Conservation (phyloP, 2,329 filamentous ascomycete genomes). For the Scytalidium sp. region DNA sequence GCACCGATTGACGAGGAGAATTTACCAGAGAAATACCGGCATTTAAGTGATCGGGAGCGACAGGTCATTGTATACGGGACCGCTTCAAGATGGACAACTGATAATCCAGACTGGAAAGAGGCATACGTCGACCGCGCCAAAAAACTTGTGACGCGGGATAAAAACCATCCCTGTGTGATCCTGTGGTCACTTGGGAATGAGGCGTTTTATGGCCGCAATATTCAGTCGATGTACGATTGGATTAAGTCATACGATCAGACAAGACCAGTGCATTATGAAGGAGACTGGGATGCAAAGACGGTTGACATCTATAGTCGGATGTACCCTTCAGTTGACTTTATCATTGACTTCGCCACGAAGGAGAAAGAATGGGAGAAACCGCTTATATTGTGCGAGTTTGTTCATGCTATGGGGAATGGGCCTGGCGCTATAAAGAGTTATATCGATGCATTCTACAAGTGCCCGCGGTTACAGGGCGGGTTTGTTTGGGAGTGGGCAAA, state of each 20-base stretch:
- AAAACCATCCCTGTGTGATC: slow-evolving; percentile 68
- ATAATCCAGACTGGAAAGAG: slow-evolving; percentile 58
- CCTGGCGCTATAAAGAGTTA: slow-evolving; percentile 56
- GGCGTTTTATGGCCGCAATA: slow-evolving; percentile 56
- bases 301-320: slow-evolving; percentile 55
- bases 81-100: slow-evolving; percentile 56
- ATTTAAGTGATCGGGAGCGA: slow-evolving; percentile 37
- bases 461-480: slow-evolving; percentile 52
- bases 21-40: not conserved
- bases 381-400: slow-evolving; percentile 35
- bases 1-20: slow-evolving; percentile 27
- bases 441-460: slow-evolving; percentile 48
- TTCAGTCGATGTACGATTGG: slow-evolving; percentile 52
- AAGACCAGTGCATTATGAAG: slow-evolving; percentile 56
- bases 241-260: slow-evolving; percentile 47
- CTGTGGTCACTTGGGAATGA: slow-evolving; percentile 75
- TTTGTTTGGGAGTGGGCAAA: slow-evolving; percentile 47
- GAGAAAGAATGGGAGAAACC: slow-evolving; percentile 21
- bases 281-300: slow-evolving; percentile 45
- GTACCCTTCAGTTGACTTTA: slow-evolving; percentile 47
- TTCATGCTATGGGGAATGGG: slow-evolving; percentile 55
- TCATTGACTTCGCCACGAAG: slow-evolving; percentile 16
- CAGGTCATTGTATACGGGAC: slow-evolving; percentile 43
- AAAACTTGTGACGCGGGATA: slow-evolving; percentile 65
- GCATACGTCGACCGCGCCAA: slow-evolving; percentile 67